These are phyloP conservation scores for Boeremia lycopersici DNA, from an alignment of 2,329 filamentous ascomycete genomes.

Conservation along the genomic window DNA sequence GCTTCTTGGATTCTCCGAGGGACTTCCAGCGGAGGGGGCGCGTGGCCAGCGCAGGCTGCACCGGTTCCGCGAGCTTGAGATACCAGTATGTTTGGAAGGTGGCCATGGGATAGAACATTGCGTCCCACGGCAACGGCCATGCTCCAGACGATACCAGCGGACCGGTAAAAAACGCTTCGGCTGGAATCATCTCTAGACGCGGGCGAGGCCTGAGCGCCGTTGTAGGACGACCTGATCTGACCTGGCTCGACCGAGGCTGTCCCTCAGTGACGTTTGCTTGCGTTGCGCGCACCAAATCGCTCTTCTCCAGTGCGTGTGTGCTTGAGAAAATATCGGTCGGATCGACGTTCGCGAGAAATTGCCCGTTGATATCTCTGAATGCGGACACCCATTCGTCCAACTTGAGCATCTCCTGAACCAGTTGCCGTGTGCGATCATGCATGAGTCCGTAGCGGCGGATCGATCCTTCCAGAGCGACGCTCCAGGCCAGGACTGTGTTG, in stretches of 20 bases:
- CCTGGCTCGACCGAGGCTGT: background rate
- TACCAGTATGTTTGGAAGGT: constrained; percentile 25
- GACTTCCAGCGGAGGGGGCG: constrained; percentile 22
- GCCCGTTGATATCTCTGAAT: constrained; percentile 23
- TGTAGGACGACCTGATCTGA: constrained; percentile 3
- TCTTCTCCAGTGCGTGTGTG: constrained; percentile 31
- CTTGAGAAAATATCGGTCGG: constrained; percentile 31
- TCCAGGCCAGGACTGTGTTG: constrained; percentile 38
- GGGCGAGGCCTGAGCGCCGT: constrained; percentile 5
- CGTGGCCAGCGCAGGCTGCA: constrained; percentile 4
- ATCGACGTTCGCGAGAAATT: constrained; percentile 27
- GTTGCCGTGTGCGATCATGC: constrained; percentile 20
- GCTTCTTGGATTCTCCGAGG: constrained; percentile 30
- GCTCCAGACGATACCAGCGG: constrained; percentile 27
- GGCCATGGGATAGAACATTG: constrained; percentile 29
- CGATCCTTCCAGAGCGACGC: constrained; percentile 36
- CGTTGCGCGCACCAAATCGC: constrained; percentile 23
- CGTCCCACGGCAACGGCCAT: constrained; percentile 38
- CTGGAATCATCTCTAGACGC: constrained; percentile 16
- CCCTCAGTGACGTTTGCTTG: constrained; percentile 14
- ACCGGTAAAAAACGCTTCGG: constrained; percentile 27
- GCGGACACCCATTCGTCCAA: constrained; percentile 28
- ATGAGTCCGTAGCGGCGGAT: constrained; percentile 23
- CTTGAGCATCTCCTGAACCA: constrained; percentile 29
- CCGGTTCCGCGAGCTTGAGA: constrained; percentile 17